These are phyloP conservation scores for Zizania palustris DNA, from an alignment of 202 grass and related monocot species.

Conservation along the genomic window DNA sequence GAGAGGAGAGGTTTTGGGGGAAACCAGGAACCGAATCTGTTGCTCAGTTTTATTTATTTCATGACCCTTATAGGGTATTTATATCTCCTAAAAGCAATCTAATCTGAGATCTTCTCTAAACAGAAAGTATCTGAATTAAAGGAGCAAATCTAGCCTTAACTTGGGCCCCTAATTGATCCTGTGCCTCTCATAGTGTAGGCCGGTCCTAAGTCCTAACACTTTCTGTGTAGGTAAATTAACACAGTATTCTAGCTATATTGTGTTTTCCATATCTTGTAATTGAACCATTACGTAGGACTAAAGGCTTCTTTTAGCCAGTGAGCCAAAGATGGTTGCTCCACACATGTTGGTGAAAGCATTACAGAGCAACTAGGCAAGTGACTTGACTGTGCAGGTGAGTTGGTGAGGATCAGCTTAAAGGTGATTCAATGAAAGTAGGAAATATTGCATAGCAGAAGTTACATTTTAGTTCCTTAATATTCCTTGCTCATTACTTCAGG, in stretches of 20 bases:
- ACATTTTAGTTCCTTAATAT: not conserved
- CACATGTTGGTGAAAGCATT: slow-evolving; percentile 18
- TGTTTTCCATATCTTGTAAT: slow-evolving; percentile 2
- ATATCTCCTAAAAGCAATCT: too few species aligned
- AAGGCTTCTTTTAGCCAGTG: not conserved
- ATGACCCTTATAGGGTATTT: too few species aligned
- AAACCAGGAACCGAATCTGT: too few species aligned
- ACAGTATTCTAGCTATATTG: not conserved
- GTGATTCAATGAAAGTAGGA: slow-evolving; percentile 10
- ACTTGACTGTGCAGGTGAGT: slow-evolving; percentile 8
- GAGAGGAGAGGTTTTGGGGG: too few species aligned
- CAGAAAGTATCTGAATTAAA: too few species aligned
- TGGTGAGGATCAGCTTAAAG: slow-evolving; percentile 8
- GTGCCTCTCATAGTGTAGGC: too few species aligned
- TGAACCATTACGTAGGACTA: slow-evolving; percentile 19
- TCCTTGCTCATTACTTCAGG: not conserved
- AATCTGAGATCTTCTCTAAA: too few species aligned
- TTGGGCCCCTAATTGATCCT: too few species aligned
- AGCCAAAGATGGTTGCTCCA: slow-evolving; percentile 24
- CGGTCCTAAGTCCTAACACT: too few species aligned
- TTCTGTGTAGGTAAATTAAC: not conserved
- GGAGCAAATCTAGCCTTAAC: too few species aligned
- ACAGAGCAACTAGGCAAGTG: not conserved
- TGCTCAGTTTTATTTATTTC: too few species aligned
- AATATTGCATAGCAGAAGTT: not conserved